Evolutionary conservation across 1,284 basidiomycete genomes (phyloP).

Genomic region (Pyrrhoderma lamaoense): DNA sequence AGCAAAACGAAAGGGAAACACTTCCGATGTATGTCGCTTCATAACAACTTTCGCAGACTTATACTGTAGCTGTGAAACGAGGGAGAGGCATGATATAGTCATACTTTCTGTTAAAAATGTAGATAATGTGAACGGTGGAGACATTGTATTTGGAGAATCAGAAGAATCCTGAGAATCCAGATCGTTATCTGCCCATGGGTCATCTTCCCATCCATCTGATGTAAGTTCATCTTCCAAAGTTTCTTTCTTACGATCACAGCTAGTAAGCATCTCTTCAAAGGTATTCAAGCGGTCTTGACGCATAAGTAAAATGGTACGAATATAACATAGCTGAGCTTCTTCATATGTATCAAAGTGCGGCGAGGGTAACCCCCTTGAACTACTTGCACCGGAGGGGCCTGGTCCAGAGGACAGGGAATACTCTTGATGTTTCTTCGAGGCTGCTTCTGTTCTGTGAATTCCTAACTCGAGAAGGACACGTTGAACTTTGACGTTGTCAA

Average conservation of each 20-base stretch:
- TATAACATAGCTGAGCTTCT: slow-evolving; percentile 56
- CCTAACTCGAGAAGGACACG: slow-evolving; percentile 54
- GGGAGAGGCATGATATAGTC: slow-evolving; percentile 48
- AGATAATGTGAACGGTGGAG: slow-evolving; percentile 45
- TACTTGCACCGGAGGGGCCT: not conserved
- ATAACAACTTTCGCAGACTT: slow-evolving; percentile 51
- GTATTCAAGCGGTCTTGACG: slow-evolving; percentile 63
- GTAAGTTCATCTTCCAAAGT: slow-evolving; percentile 32
- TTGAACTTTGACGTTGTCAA: slow-evolving; percentile 51
- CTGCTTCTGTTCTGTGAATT: slow-evolving; percentile 46
- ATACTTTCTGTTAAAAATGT: slow-evolving; percentile 59
- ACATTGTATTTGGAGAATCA: slow-evolving; percentile 16
- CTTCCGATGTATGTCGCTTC: slow-evolving; percentile 42
- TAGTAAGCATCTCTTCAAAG: slow-evolving; percentile 43
- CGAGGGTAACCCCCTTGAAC: slow-evolving; percentile 26
- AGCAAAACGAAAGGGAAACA: slow-evolving; percentile 66
- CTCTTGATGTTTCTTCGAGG: slow-evolving; percentile 40
- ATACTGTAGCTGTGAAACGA: slow-evolving; percentile 60
- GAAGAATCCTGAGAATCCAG: slow-evolving; percentile 18
- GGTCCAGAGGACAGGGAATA: slow-evolving; percentile 23
- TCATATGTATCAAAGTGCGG: slow-evolving; percentile 46
- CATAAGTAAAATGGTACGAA: slow-evolving; percentile 54
- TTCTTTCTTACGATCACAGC: too few species aligned
- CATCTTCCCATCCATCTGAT: slow-evolving; percentile 63
- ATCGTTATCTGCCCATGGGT: slow-evolving; percentile 61